Base-by-base conservation (phyloP, 129 eudicot genomes). In the Gnaphalium uliginosum region DNA sequence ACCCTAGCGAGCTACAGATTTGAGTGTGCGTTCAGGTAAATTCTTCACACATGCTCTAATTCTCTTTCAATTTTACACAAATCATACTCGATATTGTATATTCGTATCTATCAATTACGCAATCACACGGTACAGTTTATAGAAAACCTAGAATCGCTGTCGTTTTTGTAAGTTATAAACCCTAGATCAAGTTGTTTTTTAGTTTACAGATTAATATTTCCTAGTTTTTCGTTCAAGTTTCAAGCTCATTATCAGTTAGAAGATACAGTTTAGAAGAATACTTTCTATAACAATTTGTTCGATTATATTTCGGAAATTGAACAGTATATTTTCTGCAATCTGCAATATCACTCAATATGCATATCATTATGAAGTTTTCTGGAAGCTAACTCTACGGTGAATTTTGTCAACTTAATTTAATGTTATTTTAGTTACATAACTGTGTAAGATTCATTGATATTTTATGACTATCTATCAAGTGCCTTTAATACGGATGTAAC, bases 21-120 rank as follows among this genome's bases (percentile, higher is more conserved):
- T 46, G 25, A 4, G 19, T 65, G 46, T 9, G 24, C 24, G 26
- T 66, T 76, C 80, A 51, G 73, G 80, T 76, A 76, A 51, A 76
- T 76, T 76, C 79, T n/a, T 51, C 73, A 37, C 56, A 32, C 19
- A 17, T 51, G 25, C 24, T 65, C 17, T 14, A 46, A 51, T 51
- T 50, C 37, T 22, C 71, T 35, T 64, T 15, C 26, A 21, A 17
- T 21, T 50, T 30, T 75, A 24, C 54, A 75, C 32, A 75, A 30
- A 6, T 66, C 80, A 14, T 8, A 50, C 19, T 51, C 56, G 66
- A 1, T 74, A 14, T 75, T 27, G 54, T 75, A 5, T 21, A 10
- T 64, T 65, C 24, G 27, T 29, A 64, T 75, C 72, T 30, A 75
- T 75, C 79, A 51, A 75, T 7, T 23, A 19, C 51, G 32, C n/a